Conservation (phyloP, 768 basidiomycete species). For the Mycena filopes region DNA sequence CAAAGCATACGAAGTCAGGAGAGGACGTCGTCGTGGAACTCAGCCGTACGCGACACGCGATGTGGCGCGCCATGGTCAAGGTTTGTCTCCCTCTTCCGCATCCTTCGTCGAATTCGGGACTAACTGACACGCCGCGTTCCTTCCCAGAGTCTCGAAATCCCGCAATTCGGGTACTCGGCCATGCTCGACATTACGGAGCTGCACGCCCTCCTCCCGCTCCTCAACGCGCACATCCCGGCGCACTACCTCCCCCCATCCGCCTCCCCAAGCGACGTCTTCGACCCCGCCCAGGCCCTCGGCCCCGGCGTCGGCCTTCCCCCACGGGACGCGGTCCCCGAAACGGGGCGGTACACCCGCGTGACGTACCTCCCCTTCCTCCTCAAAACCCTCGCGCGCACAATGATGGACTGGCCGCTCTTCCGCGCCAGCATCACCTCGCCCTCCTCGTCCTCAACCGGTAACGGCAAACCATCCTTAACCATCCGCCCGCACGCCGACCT, state of each 20-base stretch:
- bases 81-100: slow-evolving; percentile 46
- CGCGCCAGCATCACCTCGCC: slow-evolving; percentile 71
- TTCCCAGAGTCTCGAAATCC: slow-evolving; percentile 81
- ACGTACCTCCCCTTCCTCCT: slow-evolving; percentile 88
- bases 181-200: slow-evolving; percentile 80
- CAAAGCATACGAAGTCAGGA: slow-evolving; percentile 11
- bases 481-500: slow-evolving; percentile 83
- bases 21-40: slow-evolving; percentile 75
- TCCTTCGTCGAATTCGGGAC: neutral
- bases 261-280: slow-evolving; percentile 37
- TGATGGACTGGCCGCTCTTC: slow-evolving; percentile 89
- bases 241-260: slow-evolving; percentile 53
- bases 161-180: slow-evolving; percentile 88
- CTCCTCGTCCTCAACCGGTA: slow-evolving; percentile 41
- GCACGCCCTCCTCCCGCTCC: slow-evolving; percentile 66
- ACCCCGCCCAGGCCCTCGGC: slow-evolving; percentile 50
- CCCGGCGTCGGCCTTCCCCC: slow-evolving; percentile 45
- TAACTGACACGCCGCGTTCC: neutral
- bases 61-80: slow-evolving; percentile 94
- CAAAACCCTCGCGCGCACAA: slow-evolving; percentile 82
- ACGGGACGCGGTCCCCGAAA: slow-evolving; percentile 57
- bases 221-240: slow-evolving; percentile 77
- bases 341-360: slow-evolving; percentile 69
- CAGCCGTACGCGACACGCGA: slow-evolving; percentile 79
- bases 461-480: slow-evolving; percentile 72